Percentiles rank a stretch among this genome's conserved stretches.
These are phyloP conservation scores for Millerozyma miso DNA, from an alignment of 805 yeast species.

Conservation along the genomic window DNA sequence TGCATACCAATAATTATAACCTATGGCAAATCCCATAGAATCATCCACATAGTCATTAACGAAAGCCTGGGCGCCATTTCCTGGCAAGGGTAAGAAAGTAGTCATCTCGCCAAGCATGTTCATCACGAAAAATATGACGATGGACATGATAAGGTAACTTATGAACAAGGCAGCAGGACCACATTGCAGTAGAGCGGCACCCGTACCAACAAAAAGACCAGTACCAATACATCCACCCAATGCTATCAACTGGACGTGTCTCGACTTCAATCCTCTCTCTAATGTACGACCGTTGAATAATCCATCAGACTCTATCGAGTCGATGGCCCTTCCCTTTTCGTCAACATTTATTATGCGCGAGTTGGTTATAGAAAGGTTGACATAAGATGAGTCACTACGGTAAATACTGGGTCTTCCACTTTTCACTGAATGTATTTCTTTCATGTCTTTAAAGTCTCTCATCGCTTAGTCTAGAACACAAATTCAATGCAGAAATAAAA, in stretches of 20 bases:
- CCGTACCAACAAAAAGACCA: conserved; percentile 64
- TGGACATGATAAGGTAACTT: conserved; percentile 18
- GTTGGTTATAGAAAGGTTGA: conserved; percentile 25
- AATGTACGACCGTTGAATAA: conserved; percentile 20
- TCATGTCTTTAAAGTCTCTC: conserved; percentile 6
- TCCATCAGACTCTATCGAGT: conserved; percentile 16
- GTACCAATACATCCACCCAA: conserved; percentile 82
- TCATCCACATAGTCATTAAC: conserved; percentile 24
- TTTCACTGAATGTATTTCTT: conserved; percentile 10
- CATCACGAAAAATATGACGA: conserved; percentile 27
- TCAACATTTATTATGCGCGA: conserved; percentile 22
- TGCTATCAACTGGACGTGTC: conserved; percentile 71
- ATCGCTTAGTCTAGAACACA: too few species aligned
- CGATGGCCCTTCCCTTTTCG: conserved; percentile 18
- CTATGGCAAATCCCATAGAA: conserved; percentile 30
- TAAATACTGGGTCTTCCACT: conserved; percentile 20
- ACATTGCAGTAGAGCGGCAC: conserved; percentile 52
- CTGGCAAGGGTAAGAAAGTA: conserved; percentile 31
- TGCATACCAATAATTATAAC: conserved; percentile 33
- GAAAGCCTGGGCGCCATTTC: conserved; percentile 29
- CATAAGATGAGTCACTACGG: conserved; percentile 20
- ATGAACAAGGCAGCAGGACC: conserved; percentile 65
- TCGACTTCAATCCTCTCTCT: conserved; percentile 35
- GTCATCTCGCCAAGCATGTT: conserved; percentile 31
- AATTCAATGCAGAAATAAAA: too few species aligned